Evolutionary conservation across 345 rosid species (phyloP).

Genomic region (Corchorus capsularis): DNA sequence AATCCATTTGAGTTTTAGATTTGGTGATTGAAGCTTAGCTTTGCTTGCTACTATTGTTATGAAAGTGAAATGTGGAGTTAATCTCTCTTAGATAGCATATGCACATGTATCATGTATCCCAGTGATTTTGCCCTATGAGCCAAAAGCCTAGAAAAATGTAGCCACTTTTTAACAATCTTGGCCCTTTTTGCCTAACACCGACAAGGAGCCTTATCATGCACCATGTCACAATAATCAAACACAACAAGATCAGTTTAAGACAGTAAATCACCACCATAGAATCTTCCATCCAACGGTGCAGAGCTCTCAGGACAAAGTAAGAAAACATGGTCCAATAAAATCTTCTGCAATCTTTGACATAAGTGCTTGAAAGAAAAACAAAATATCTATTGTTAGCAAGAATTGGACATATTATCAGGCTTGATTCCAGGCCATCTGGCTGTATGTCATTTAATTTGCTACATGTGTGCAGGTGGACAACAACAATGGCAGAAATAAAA

Average conservation of each 20-base stretch:
- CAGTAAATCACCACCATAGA: not conserved
- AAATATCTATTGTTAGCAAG: not conserved
- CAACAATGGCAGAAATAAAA: not conserved
- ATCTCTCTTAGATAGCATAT: not conserved
- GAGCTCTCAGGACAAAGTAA: not conserved
- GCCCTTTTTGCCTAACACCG: conserved; percentile 8
- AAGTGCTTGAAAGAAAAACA: not conserved
- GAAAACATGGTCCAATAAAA: not conserved
- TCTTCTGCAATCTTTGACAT: conserved; percentile 3
- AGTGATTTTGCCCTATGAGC: not conserved
- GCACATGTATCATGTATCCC: conserved; percentile 15
- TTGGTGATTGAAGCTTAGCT: not conserved
- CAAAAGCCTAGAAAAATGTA: not conserved
- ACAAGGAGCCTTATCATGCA: not conserved
- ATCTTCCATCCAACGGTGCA: not conserved
- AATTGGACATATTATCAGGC: not conserved
- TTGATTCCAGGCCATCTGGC: not conserved
- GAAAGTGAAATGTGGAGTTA: not conserved
- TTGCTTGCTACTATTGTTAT: not conserved
- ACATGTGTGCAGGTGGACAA: not conserved
- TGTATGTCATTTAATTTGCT: not conserved
- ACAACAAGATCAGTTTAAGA: not conserved
- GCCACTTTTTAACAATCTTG: not conserved
- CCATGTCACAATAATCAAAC: not conserved
- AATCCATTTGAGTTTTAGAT: not conserved